Conservation (phyloP, 345 rosid species). For the Citrus sp. region DNA sequence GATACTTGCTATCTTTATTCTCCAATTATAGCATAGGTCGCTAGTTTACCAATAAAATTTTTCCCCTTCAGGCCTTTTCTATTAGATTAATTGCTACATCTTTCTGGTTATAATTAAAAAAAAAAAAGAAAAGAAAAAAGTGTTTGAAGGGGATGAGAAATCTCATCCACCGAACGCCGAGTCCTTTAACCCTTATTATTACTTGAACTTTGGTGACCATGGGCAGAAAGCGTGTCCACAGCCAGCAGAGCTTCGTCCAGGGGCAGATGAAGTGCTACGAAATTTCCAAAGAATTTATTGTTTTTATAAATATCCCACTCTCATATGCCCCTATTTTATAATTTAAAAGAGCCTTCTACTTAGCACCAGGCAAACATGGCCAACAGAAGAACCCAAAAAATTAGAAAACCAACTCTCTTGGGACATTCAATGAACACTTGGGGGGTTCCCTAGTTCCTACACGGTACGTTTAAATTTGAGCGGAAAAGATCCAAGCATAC, state of each 20-base stretch:
- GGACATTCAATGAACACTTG: neutral
- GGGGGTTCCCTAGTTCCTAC: neutral
- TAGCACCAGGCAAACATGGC: neutral
- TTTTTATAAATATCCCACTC: neutral
- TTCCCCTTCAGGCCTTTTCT: neutral
- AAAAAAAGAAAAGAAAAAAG: too few species aligned
- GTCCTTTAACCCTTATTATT: too few species aligned
- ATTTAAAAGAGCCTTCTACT: neutral
- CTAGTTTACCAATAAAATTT: neutral
- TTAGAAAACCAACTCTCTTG: neutral
- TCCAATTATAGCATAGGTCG: neutral
- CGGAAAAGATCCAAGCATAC: neutral
- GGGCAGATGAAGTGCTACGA: neutral
- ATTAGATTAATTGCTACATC: neutral
- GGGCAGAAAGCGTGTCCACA: too few species aligned
- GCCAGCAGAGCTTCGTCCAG: too few species aligned
- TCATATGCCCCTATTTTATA: neutral
- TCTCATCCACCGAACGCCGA: too few species aligned
- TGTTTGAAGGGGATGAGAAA: too few species aligned
- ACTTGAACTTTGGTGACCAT: too few species aligned
- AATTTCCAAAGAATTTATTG: neutral
- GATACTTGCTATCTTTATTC: neutral
- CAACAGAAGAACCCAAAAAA: neutral
- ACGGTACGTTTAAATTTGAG: neutral
- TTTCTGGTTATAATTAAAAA: too few species aligned